Percentiles rank a stretch among this genome's conserved stretches.
Evolutionary conservation across 2,329 filamentous ascomycete genomes (phyloP).

Genomic region (Xylaria sp.): DNA sequence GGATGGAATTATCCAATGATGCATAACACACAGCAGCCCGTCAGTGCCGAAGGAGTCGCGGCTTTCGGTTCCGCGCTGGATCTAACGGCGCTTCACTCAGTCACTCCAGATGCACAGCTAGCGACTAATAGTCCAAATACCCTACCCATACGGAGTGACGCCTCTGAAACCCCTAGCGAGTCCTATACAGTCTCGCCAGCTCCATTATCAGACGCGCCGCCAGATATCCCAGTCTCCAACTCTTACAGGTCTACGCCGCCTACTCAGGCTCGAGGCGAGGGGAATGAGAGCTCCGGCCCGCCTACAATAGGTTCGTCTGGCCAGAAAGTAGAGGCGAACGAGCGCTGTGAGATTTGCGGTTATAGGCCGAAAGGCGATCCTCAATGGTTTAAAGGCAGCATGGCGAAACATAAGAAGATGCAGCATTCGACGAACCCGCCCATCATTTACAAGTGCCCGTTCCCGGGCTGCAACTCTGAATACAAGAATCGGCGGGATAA

Average conservation of each 20-base stretch:
- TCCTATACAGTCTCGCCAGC: conserved; percentile 36
- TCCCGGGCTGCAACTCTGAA: conserved; percentile 63
- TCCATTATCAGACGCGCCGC: conserved; percentile 35
- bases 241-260: conserved; percentile 36
- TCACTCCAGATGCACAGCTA: conserved; percentile 29
- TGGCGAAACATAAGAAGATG: conserved; percentile 67
- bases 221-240: conserved; percentile 25
- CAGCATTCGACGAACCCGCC: conserved; percentile 62
- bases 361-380: conserved; percentile 66
- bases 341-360: conserved; percentile 62
- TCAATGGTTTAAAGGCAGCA: conserved; percentile 67
- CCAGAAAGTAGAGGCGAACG: conserved; percentile 55
- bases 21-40: conserved; percentile 34
- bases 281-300: conserved; percentile 25
- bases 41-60: conserved; percentile 13
- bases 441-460: conserved; percentile 63
- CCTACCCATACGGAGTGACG: conserved; percentile 26
- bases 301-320: conserved; percentile 37
- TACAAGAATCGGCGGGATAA: conserved; percentile 68
- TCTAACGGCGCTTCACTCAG: conserved; percentile 31
- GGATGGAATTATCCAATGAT: conserved; percentile 29
- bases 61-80: conserved; percentile 34
- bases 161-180: conserved; percentile 36
- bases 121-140: conserved; percentile 17
- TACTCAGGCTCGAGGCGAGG: conserved; percentile 27